These are phyloP conservation scores for Biscogniauxia sp. DNA, from an alignment of 2,329 filamentous ascomycete genomes.

Conservation along the genomic window DNA sequence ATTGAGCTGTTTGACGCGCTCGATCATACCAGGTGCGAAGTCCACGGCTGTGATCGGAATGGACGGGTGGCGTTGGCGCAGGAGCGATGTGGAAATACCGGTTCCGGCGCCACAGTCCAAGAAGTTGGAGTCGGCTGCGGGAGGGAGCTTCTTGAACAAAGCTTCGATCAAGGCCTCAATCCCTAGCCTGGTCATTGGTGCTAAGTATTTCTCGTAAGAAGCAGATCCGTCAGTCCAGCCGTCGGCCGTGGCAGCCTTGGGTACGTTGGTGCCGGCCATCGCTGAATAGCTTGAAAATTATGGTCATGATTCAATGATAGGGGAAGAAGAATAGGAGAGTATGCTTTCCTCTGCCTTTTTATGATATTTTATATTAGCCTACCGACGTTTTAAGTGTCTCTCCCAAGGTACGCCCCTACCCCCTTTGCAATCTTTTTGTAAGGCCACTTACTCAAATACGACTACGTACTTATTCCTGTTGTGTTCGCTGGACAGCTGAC, in stretches of 20 bases:
- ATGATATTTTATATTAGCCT: no score
- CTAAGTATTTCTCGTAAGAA: neutral
- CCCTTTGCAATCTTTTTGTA: no score
- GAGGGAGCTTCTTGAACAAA: neutral
- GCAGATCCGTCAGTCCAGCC: neutral
- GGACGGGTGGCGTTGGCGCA: neutral
- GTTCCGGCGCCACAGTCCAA: neutral
- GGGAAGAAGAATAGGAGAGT: no score
- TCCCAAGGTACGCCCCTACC: no score
- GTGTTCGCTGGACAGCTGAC: no score
- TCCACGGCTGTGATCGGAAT: neutral
- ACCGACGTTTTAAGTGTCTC: no score
- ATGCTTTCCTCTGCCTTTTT: no score
- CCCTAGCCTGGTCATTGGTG: neutral
- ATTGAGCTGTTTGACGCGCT: neutral
- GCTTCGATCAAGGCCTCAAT: neutral
- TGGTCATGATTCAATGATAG: no score
- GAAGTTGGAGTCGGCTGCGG: neutral
- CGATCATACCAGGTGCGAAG: neutral
- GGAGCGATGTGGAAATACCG: neutral
- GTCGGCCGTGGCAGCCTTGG: neutral
- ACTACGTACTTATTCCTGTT: no score
- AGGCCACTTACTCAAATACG: no score
- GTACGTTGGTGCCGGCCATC: neutral
- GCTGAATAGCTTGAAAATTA: neutral